Evolutionary conservation across 2,329 filamentous ascomycete species (phyloP).

Genomic region (Nigrograna mackinnonii): DNA sequence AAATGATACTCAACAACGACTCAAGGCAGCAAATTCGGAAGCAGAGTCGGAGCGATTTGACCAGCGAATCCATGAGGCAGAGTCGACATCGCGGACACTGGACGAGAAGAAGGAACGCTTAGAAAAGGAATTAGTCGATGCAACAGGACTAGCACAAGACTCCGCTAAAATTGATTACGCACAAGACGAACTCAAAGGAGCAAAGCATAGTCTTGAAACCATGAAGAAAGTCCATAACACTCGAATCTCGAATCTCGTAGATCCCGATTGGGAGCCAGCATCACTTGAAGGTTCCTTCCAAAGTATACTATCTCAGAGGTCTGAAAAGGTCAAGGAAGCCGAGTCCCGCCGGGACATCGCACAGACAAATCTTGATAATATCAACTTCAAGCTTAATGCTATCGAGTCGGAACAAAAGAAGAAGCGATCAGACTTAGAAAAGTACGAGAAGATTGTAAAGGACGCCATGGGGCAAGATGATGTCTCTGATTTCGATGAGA

Average conservation of each 20-base stretch:
- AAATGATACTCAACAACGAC: conserved; percentile 66
- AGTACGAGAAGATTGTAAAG: conserved; percentile 65
- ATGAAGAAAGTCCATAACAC: conserved; percentile 74
- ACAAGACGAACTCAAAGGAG: conserved; percentile 77
- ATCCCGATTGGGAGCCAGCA: conserved; percentile 67
- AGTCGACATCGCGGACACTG: conserved; percentile 66
- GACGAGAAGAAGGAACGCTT: conserved; percentile 75
- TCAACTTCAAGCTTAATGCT: conserved; percentile 73
- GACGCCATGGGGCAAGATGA: conserved; percentile 50
- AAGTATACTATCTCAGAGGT: conserved; percentile 61
- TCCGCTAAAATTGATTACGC: conserved; percentile 82
- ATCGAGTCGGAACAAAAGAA: conserved; percentile 66
- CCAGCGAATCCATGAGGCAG: conserved; percentile 67
- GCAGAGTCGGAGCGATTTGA: conserved; percentile 71
- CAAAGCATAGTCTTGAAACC: conserved; percentile 75
- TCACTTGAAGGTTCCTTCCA: conserved; percentile 75
- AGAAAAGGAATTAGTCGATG: conserved; percentile 79
- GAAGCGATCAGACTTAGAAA: conserved; percentile 64
- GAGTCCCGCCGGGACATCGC: conserved; percentile 72
- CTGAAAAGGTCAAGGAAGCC: conserved; percentile 62
- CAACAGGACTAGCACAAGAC: conserved; percentile 78
- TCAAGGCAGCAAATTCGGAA: conserved; percentile 66
- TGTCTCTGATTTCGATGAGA: conserved; percentile 52
- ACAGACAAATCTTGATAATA: conserved; percentile 73
- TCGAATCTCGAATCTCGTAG: conserved; percentile 69